These are phyloP conservation scores for Aspergillus sp. DNA, from an alignment of 2,329 filamentous ascomycete species.

Conservation along the genomic window DNA sequence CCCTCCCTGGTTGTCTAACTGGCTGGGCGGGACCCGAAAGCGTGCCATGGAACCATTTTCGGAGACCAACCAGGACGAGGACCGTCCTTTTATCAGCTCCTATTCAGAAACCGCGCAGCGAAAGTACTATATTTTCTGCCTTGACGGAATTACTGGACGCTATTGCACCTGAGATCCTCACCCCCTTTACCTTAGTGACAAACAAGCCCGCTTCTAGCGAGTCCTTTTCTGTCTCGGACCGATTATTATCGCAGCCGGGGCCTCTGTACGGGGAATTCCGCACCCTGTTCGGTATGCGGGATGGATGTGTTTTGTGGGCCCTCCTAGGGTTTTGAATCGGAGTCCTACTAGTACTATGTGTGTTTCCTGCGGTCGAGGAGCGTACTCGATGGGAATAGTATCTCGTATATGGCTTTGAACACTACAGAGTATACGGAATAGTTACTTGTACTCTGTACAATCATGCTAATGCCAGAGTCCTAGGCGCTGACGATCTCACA, in stretches of 20 bases:
- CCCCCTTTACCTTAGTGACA: conserved; percentile 2
- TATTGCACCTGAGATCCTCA: no score
- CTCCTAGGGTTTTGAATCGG: background rate
- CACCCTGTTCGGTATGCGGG: background rate
- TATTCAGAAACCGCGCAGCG: background rate
- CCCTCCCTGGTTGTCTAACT: background rate
- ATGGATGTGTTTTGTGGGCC: background rate
- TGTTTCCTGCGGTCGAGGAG: background rate
- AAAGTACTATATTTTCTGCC: no score
- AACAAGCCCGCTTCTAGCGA: background rate
- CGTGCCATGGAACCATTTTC: background rate
- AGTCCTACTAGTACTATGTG: background rate
- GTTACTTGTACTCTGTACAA: background rate
- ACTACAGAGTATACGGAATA: background rate
- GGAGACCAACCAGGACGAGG: background rate
- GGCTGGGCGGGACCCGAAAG: background rate
- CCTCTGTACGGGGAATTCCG: no score
- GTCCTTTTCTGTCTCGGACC: background rate
- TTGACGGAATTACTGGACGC: no score
- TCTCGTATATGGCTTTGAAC: background rate
- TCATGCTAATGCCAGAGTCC: background rate
- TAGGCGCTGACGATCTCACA: background rate
- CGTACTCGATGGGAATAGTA: background rate
- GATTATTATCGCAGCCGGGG: background rate
- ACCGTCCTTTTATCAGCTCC: background rate